Evolutionary conservation across 2,329 filamentous ascomycete species (phyloP), one percentile per base, ranked within the genome.

Genomic region (Aulographum hederae): DNA sequence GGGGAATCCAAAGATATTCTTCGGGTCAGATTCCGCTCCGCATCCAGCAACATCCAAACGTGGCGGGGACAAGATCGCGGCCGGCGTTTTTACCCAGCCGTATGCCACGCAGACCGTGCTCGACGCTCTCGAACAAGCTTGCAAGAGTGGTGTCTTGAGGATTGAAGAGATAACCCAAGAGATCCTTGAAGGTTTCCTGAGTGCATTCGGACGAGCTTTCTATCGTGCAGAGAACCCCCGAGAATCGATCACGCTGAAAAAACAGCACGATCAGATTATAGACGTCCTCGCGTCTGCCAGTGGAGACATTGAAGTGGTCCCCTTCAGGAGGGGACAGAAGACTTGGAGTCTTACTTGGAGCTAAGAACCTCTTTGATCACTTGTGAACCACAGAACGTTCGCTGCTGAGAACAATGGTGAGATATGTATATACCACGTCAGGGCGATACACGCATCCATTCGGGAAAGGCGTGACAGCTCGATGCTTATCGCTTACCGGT

Each of bases 1-100:
- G 39, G 67, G 70, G 39, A 57, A 66, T 23, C 54, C 63, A 12
- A 76, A 75, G 44, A 81, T 81, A 56, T 82, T 82, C 58, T 69
- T 86, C 15, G 75, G 69, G 25, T 72, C 63, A n/a, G 78, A 82
- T 48, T 72, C 65, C 11, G 78, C 78, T n/a, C 77, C 78, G 47
- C 70, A 80, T 46, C 64, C 65, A 8, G 54, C 69, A 3, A 46
- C 49, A n/a, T 63, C 66, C 37, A 80, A 80, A 54, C 57, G 61
- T 34, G 66, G 63, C 6, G 56, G 35, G 50, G 59, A 48, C 47
- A 51, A 48, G 42, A 66, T 73, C 1, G 69, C 75, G 0, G 79
- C 79, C 0, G 79, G 79, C 4, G 78, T 85, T 27, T 86, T 82
- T 50, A 85, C 79, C 1, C 79, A 86, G 54, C 73, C 75, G 3